These are phyloP conservation scores for Planoprotostelium fungivorum DNA, from an alignment of 78 protist species.

Conservation along the genomic window DNA sequence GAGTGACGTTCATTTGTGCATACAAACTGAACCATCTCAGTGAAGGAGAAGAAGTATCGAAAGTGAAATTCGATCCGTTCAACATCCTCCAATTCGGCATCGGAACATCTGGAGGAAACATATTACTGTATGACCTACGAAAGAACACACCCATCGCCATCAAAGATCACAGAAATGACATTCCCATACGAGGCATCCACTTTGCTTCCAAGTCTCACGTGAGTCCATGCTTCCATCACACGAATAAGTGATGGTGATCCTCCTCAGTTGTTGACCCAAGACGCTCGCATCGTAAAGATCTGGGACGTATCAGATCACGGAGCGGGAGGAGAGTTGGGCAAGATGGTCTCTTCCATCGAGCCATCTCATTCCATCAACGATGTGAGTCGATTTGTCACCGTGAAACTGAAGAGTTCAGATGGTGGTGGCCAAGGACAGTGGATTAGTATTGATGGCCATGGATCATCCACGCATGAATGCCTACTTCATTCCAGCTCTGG, in stretches of 20 bases:
- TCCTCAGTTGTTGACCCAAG: constrained; percentile 53
- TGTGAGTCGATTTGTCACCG: constrained; percentile 2
- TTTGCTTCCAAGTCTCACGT: constrained; percentile 8
- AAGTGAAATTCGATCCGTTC: constrained; percentile 44
- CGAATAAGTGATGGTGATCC: background rate
- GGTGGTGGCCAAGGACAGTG: constrained; percentile 73
- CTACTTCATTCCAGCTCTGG: constrained; percentile 89
- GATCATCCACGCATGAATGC: constrained; percentile 79
- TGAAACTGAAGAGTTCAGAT: constrained; percentile 70
- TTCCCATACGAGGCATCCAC: constrained; percentile 60
- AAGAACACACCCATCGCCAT: constrained; percentile 39
- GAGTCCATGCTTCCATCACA: constrained; percentile 9
- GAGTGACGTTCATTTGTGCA: background rate
- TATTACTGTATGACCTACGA: constrained; percentile 88
- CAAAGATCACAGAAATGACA: constrained; percentile 88
- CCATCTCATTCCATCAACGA: constrained; percentile 68
- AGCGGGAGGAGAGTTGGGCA: background rate
- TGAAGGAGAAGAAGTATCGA: constrained; percentile 19
- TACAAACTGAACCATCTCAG: background rate
- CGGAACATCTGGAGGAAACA: constrained; percentile 83
- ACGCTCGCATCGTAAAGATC: constrained; percentile 57
- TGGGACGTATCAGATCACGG: constrained; percentile 51
- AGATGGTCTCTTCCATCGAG: constrained; percentile 68
- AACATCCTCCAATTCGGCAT: constrained; percentile 73
- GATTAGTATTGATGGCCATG: constrained; percentile 78